Conservation (phyloP, 1,139 yeast species). For the Diutina sp. region DNA sequence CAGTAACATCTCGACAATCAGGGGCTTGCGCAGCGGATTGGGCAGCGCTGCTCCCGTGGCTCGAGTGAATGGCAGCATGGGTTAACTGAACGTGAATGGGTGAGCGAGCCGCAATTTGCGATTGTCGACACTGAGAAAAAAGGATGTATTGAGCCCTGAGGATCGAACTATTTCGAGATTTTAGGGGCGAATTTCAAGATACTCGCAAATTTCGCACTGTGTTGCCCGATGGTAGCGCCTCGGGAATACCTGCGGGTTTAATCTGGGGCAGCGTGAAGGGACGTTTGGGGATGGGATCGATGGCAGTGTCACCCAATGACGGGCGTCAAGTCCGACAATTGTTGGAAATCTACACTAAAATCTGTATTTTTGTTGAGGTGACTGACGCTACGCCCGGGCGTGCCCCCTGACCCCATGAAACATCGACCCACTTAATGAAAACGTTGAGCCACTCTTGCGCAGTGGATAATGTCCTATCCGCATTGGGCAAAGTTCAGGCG, state of each 20-base stretch:
- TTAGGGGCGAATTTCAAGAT: not conserved
- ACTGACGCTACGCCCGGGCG: not conserved
- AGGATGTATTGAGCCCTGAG: not conserved
- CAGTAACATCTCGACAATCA: conserved; percentile 75
- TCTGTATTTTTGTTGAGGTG: not conserved
- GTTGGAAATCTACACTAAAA: no score
- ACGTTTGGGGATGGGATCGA: not conserved
- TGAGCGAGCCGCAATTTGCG: not conserved
- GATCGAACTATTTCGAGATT: not conserved
- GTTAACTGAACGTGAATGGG: not conserved
- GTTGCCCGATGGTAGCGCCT: not conserved
- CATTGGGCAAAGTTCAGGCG: not conserved
- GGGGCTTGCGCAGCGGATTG: conserved; percentile 35
- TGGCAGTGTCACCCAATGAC: not conserved
- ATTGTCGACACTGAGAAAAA: not conserved
- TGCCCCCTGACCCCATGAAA: not conserved
- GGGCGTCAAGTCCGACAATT: not conserved
- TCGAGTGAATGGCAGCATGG: conserved; percentile 6
- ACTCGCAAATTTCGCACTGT: not conserved
- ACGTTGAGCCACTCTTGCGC: not conserved
- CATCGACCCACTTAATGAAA: not conserved
- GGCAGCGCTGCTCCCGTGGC: conserved; percentile 4
- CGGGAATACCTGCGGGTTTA: conserved; percentile 3
- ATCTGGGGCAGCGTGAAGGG: not conserved
- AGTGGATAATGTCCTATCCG: not conserved